Conservation (phyloP, 192 early-diverging fungal species). For the Backusella liffmaniae region DNA sequence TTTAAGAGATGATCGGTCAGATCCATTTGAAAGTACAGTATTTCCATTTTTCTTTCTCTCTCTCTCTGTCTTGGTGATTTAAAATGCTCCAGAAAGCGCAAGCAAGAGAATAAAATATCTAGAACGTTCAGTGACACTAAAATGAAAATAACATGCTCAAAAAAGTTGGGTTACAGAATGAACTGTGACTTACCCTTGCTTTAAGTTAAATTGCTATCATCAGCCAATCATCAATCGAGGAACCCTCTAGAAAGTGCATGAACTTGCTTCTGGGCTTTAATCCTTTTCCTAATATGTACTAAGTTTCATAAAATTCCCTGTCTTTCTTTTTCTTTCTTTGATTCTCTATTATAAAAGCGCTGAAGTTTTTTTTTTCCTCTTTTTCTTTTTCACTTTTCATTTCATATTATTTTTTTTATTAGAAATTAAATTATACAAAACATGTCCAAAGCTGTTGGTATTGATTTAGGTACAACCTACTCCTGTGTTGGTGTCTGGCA, state of each 20-base stretch:
- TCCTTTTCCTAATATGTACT: not conserved
- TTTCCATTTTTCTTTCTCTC: not conserved
- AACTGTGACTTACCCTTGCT: slow-evolving; percentile 1
- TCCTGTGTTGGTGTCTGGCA: slow-evolving; percentile 79
- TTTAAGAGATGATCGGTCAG: not conserved
- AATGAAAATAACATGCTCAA: not conserved
- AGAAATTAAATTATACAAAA: not conserved
- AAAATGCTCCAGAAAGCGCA: not conserved
- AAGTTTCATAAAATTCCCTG: slow-evolving; percentile 9
- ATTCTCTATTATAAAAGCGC: not conserved
- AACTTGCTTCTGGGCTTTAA: not conserved
- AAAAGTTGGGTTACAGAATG: not conserved
- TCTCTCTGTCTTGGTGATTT: not conserved
- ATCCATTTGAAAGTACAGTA: not conserved
- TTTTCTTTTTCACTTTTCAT: slow-evolving; percentile 1
- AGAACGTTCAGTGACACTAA: slow-evolving; percentile 12
- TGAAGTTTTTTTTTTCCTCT: not conserved
- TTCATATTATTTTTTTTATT: not conserved
- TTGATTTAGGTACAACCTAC: slow-evolving; percentile 98
- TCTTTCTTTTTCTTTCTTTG: slow-evolving; percentile 8
- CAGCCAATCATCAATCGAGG: slow-evolving; percentile 4
- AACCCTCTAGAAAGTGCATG: slow-evolving; percentile 15
- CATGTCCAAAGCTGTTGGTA: slow-evolving; percentile 74
- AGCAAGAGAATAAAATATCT: not conserved
- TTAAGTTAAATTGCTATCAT: not conserved